phyloP scores from a whole-genome alignment of 2,329 filamentous ascomycete genomes.

The Lojkania enalia region DNA sequence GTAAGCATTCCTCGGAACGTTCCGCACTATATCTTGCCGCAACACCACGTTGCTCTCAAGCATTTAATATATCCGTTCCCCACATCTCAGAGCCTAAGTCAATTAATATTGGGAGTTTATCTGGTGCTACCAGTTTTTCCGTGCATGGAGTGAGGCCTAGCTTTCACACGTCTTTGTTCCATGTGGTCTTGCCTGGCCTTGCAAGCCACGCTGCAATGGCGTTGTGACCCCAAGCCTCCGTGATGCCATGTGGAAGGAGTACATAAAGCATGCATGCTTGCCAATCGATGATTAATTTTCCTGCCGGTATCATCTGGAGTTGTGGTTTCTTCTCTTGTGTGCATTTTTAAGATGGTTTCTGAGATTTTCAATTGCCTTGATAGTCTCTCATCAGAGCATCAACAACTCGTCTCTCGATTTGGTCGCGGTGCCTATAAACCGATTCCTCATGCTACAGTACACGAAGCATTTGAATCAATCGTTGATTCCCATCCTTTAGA shows the following conservation, averaged over 20 bases:
- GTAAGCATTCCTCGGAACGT: constrained; percentile 7
- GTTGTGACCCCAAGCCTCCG: constrained; percentile 5
- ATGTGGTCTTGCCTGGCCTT: constrained; percentile 7
- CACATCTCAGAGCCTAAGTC: constrained; percentile 6
- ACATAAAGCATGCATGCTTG: constrained; percentile 11
- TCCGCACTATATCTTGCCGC: constrained; percentile 4
- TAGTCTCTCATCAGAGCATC: constrained; percentile 23
- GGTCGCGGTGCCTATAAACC: constrained; percentile 25
- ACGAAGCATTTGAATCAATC: constrained; percentile 34
- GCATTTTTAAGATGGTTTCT: constrained; percentile 16
- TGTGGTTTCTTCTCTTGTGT: neutral
- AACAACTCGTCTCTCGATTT: constrained; percentile 24
- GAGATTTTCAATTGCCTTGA: constrained; percentile 18
- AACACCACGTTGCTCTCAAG: constrained; percentile 1
- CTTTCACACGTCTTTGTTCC: constrained; percentile 5
- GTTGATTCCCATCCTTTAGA: constrained; percentile 26
- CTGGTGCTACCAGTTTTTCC: constrained; percentile 1
- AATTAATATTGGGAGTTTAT: constrained; percentile 4
- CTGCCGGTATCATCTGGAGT: neutral
- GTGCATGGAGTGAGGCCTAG: constrained; percentile 2
- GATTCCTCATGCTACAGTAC: constrained; percentile 24
- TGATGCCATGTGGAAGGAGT: constrained; percentile 5
- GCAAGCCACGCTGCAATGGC: constrained; percentile 12
- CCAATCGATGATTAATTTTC: constrained; percentile 1
- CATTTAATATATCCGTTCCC: constrained; percentile 16